Percentiles rank a stretch among this genome's conserved stretches.
These are phyloP conservation scores for Suillus subaureus DNA, from an alignment of 768 basidiomycete genomes.

Conservation along the genomic window DNA sequence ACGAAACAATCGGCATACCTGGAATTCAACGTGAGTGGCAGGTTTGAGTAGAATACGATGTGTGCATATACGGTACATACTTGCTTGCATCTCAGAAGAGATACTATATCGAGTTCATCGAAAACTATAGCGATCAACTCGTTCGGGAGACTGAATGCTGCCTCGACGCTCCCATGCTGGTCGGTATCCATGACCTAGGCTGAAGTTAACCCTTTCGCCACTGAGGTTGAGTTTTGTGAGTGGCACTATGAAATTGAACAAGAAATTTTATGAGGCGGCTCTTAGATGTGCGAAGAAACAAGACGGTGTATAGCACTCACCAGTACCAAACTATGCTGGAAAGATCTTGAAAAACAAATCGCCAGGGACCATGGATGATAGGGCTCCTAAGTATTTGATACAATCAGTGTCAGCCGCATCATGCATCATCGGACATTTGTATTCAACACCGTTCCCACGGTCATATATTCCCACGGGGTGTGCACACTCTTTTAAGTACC, in stretches of 20 bases:
- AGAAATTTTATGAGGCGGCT: neutral
- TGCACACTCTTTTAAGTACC: too few species aligned
- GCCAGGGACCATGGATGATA: neutral
- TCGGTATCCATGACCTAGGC: neutral
- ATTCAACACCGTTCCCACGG: neutral
- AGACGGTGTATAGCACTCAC: neutral
- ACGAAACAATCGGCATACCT: constrained; percentile 35
- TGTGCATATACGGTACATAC: constrained; percentile 18
- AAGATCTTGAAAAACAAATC: neutral
- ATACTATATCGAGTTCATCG: constrained; percentile 29
- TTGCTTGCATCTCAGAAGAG: constrained; percentile 30
- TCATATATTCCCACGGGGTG: too few species aligned
- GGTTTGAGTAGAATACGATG: neutral
- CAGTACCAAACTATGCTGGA: neutral
- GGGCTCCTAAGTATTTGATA: neutral
- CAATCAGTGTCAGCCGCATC: too few species aligned
- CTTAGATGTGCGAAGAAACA: neutral
- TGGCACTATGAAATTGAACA: neutral
- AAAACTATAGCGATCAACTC: constrained; percentile 31
- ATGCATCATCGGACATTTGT: too few species aligned
- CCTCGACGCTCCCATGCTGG: constrained; percentile 1
- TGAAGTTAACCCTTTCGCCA: neutral
- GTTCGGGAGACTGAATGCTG: constrained; percentile 30
- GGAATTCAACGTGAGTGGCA: neutral
- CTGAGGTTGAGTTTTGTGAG: neutral